A percentile compares a stretch with the other conserved stretches of the same genome.
These are phyloP conservation scores for Yamadazyma songkhlaensis DNA, from an alignment of 1,139 yeast species.

Conservation along the genomic window DNA sequence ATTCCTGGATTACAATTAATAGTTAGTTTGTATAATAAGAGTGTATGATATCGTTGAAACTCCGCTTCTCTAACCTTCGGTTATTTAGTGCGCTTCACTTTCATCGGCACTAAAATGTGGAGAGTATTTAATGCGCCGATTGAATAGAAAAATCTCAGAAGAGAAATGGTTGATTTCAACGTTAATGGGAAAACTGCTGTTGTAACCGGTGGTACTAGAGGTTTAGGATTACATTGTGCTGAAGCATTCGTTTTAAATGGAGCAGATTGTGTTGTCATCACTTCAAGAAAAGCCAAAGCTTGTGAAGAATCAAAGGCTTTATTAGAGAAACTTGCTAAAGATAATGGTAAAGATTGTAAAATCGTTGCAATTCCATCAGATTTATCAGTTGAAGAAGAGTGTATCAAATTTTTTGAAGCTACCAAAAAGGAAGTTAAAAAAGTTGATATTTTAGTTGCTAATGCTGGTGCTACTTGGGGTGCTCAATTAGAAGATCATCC, in stretches of 20 bases:
- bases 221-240: slow-evolving; percentile 69
- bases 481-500: slow-evolving; percentile 63
- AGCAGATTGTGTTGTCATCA: slow-evolving; percentile 59
- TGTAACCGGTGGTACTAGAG: slow-evolving; percentile 80
- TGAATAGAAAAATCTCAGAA: background rate
- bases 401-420: slow-evolving; percentile 42
- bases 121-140: background rate
- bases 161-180: slow-evolving; percentile 40
- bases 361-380: slow-evolving; percentile 62
- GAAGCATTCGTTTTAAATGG: slow-evolving; percentile 65
- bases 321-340: slow-evolving; percentile 46
- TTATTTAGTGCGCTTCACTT: background rate
- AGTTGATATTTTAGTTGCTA: slow-evolving; percentile 67
- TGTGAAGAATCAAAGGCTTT: slow-evolving; percentile 57
- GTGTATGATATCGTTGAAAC: slow-evolving; percentile 1
- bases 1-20: slow-evolving; percentile 63
- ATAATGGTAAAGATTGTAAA: slow-evolving; percentile 39
- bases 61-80: too few species aligned
- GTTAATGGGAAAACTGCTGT: slow-evolving; percentile 68
- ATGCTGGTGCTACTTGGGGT: slow-evolving; percentile 86
- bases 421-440: slow-evolving; percentile 40
- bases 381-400: slow-evolving; percentile 51
- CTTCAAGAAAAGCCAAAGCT: slow-evolving; percentile 65
- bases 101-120: slow-evolving; percentile 3
- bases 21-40: slow-evolving; percentile 17